These are phyloP conservation scores for Ceratobasidium sp. DNA, from an alignment of 1,284 basidiomycete species.

Conservation along the genomic window DNA sequence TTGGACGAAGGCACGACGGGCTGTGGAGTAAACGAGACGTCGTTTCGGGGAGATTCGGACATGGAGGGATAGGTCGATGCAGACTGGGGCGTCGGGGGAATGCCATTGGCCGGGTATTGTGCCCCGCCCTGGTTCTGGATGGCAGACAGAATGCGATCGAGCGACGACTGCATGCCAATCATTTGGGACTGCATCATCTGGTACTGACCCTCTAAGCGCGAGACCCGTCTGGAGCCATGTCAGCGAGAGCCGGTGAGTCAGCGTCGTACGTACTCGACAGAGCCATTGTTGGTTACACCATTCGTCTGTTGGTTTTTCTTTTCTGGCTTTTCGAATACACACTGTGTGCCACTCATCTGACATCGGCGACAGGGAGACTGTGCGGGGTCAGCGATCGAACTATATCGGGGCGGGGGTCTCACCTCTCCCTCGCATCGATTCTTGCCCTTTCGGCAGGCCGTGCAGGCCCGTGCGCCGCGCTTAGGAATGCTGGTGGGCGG, in stretches of 20 bases:
- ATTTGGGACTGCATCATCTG: constrained; percentile 88
- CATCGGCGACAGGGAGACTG: constrained; percentile 90
- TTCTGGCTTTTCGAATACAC: constrained; percentile 92
- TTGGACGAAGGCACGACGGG: constrained; percentile 32
- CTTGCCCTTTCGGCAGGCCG: constrained; percentile 77
- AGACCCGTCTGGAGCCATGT: constrained; percentile 63
- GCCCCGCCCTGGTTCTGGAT: constrained; percentile 59
- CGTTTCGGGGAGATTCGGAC: constrained; percentile 48
- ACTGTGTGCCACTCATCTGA: constrained; percentile 79
- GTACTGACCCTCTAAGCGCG: constrained; percentile 83
- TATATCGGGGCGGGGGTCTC: constrained; percentile 47
- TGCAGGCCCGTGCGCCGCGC: constrained; percentile 75
- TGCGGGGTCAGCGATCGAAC: constrained; percentile 42
- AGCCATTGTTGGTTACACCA: constrained; percentile 60
- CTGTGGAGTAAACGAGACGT: constrained; percentile 41
- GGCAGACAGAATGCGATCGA: constrained; percentile 76
- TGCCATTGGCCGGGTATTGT: constrained; percentile 24
- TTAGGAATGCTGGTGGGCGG: constrained; percentile 68
- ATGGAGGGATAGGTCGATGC: constrained; percentile 29
- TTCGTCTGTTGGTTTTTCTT: constrained; percentile 69
- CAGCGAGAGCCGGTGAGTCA: constrained; percentile 44
- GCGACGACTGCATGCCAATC: constrained; percentile 86
- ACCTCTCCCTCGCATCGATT: constrained; percentile 92
- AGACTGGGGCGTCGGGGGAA: constrained; percentile 32
- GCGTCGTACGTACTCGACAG: constrained; percentile 68